Conservation (phyloP, 1,139 yeast genomes). For the Geotrichum cucujoidarum region DNA sequence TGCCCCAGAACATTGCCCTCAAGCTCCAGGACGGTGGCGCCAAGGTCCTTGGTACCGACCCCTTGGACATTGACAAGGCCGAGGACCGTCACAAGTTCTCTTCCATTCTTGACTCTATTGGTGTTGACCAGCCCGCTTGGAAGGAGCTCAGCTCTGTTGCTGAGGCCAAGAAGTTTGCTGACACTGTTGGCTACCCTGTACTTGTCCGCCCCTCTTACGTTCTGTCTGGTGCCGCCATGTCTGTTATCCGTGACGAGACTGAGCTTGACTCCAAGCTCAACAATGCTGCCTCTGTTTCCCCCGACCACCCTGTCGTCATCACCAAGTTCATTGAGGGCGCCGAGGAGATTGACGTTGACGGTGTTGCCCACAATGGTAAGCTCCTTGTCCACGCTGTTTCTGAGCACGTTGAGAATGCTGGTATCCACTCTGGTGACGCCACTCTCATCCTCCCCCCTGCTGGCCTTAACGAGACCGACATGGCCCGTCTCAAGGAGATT, state of each 20-base stretch:
- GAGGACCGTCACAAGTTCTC: conserved; percentile 98
- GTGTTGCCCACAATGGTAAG: conserved; percentile 93
- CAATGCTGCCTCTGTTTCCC: conserved; percentile 95
- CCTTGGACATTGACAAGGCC: conserved; percentile 97
- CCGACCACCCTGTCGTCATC: conserved; percentile 95
- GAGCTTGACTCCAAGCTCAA: conserved; percentile 84
- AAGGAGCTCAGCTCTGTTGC: conserved; percentile 90
- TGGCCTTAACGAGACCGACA: conserved; percentile 77
- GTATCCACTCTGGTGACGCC: conserved; percentile 99
- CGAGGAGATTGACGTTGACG: conserved; percentile 98
- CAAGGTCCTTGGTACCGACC: conserved; percentile 93
- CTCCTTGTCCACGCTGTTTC: conserved; percentile 96
- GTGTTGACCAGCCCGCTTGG: conserved; percentile 99
- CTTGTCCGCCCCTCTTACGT: conserved; percentile 97
- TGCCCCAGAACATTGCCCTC: conserved; percentile 93
- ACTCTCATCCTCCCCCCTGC: conserved; percentile 95
- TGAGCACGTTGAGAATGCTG: conserved; percentile 98
- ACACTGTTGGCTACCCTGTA: conserved; percentile 88
- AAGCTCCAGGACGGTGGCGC: conserved; percentile 91
- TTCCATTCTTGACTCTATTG: conserved; percentile 93
- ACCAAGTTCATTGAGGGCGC: conserved; percentile 97
- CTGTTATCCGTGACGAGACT: conserved; percentile 84
- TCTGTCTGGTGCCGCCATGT: conserved; percentile 98
- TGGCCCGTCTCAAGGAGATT: conserved; percentile 83
- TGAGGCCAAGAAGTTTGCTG: conserved; percentile 92